These are phyloP conservation scores for Solanum appendiculatum DNA, from an alignment of 257 asterid genomes.

Conservation along the genomic window DNA sequence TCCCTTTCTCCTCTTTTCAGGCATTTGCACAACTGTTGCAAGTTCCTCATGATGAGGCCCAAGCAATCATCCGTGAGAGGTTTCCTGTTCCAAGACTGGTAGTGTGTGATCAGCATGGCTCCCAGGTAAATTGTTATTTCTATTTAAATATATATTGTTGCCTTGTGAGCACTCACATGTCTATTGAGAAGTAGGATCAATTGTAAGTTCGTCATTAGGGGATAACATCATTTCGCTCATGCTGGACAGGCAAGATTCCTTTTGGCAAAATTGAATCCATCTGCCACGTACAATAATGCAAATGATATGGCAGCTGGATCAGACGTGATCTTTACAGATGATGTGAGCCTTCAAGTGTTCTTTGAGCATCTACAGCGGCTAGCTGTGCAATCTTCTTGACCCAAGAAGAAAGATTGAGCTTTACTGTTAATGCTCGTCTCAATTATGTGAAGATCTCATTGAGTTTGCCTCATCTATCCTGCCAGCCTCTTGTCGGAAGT, in stretches of 20 bases:
- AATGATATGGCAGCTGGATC: slow-evolving; percentile 80
- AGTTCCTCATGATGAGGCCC: slow-evolving; percentile 91
- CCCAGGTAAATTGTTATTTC: slow-evolving; percentile 49
- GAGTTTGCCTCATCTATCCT: background rate
- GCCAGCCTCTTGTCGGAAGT: background rate
- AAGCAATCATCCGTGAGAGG: slow-evolving; percentile 65
- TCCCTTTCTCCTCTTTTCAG: slow-evolving; percentile 15
- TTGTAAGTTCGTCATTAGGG: background rate
- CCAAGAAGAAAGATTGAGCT: background rate
- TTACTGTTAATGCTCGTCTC: background rate
- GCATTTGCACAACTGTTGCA: slow-evolving; percentile 78
- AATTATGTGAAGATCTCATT: background rate
- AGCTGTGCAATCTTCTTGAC: slow-evolving; percentile 87
- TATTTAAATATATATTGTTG: background rate
- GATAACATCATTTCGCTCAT: background rate
- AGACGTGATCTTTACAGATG: slow-evolving; percentile 91
- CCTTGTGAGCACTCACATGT: background rate
- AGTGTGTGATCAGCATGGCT: slow-evolving; percentile 97
- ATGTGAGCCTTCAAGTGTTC: slow-evolving; percentile 86
- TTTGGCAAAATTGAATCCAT: slow-evolving; percentile 94
- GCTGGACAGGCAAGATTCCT: slow-evolving; percentile 83
- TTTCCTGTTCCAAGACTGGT: slow-evolving; percentile 96
- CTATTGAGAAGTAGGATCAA: background rate
- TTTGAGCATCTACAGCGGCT: slow-evolving; percentile 91
- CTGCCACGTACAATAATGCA: slow-evolving; percentile 84